Conservation (phyloP, 2,329 filamentous ascomycete species). For the Apiospora hydei region DNA sequence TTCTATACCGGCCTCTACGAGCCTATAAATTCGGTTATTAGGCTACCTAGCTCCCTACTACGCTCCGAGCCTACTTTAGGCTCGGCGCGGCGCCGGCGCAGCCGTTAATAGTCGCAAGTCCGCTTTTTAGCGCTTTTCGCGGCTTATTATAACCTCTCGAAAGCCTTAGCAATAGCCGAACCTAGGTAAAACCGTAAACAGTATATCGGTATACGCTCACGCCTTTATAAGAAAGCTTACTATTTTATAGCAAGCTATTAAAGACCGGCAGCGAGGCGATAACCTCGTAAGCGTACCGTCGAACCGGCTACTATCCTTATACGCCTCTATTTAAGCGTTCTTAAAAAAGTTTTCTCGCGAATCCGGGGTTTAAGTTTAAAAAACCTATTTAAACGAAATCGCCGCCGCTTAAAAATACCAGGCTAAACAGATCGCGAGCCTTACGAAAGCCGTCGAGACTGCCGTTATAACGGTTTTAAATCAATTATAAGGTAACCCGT, state of each 20-base stretch:
- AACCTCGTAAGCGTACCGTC: background rate
- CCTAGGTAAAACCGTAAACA: background rate
- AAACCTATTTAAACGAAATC: background rate
- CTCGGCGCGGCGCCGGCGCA: background rate
- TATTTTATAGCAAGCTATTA: background rate
- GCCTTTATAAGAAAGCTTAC: background rate
- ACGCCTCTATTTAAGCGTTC: background rate
- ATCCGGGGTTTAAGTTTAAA: background rate
- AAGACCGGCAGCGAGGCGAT: background rate
- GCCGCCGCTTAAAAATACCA: background rate
- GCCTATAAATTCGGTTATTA: background rate
- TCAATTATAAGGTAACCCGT: too few relatives aligned
- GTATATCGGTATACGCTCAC: background rate
- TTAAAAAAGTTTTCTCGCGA: background rate
- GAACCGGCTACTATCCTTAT: background rate
- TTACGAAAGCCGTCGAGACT: background rate
- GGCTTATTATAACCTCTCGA: background rate
- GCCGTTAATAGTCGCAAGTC: background rate
- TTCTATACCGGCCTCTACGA: background rate
- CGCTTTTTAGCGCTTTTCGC: too few relatives aligned
- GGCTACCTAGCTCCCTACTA: background rate
- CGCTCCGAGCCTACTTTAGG: rapidly evolving
- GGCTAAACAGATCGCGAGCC: background rate
- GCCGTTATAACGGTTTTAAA: background rate
- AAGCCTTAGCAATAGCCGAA: background rate